Evolutionary conservation across 148 eudicot genomes (phyloP).

Genomic region (Camellia granthamiana): DNA sequence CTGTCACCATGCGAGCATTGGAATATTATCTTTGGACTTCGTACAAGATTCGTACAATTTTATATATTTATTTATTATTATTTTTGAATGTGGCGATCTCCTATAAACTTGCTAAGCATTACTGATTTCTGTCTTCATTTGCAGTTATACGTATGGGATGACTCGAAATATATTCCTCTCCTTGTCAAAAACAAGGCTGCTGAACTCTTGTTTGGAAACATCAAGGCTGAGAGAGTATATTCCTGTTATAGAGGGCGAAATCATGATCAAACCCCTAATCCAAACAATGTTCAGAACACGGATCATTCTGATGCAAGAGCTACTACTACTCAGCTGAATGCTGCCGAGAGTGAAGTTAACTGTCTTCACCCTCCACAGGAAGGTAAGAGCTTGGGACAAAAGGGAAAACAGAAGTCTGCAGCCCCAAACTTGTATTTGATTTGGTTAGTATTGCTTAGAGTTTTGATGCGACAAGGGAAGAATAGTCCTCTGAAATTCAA

Average conservation of each 20-base stretch:
- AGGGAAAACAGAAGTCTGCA: slow-evolving; percentile 4
- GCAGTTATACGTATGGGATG: slow-evolving; percentile 90
- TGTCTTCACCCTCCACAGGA: slow-evolving; percentile 2
- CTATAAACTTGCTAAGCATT: not conserved
- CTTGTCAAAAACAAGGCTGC: slow-evolving; percentile 73
- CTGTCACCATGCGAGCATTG: too few species aligned
- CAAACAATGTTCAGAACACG: not conserved
- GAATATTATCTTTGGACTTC: not conserved
- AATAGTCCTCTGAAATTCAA: slow-evolving; percentile 64
- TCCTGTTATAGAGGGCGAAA: slow-evolving; percentile 43
- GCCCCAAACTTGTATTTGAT: slow-evolving; percentile 45
- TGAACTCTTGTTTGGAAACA: slow-evolving; percentile 67
- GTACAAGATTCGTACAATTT: not conserved
- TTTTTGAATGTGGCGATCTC: not conserved
- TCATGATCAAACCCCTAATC: slow-evolving; percentile 11
- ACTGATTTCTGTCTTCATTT: slow-evolving; percentile 13
- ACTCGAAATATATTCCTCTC: slow-evolving; percentile 60
- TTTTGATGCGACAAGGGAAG: slow-evolving; percentile 48
- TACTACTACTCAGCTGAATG: not conserved
- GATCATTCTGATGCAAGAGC: slow-evolving; percentile 9
- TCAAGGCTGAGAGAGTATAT: slow-evolving; percentile 63
- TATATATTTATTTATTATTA: not conserved
- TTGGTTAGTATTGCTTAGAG: slow-evolving; percentile 64
- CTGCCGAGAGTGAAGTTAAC: not conserved
- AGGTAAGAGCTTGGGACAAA: slow-evolving; percentile 11